phyloP scores from a whole-genome alignment of 179 eudicot genomes.

The Heliamphora pulchella region DNA sequence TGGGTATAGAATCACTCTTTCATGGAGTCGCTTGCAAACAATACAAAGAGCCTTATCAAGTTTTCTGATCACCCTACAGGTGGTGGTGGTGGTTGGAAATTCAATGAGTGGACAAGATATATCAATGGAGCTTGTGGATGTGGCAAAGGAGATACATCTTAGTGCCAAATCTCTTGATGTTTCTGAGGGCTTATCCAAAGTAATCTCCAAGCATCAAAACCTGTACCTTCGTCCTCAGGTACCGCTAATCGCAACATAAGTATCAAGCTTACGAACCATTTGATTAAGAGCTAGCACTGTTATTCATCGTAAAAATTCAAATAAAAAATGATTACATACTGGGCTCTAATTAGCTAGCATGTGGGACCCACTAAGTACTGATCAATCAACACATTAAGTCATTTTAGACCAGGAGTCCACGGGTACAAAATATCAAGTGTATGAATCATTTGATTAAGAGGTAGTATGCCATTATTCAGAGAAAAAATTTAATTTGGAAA shows the following conservation, averaged over 20 bases:
- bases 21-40: conserved; percentile 9
- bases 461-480: too few species aligned
- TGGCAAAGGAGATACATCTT: conserved; percentile 62
- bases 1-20: too few species aligned
- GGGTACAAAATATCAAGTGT: not conserved
- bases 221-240: conserved; percentile 64
- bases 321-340: too few species aligned
- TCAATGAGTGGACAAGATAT: conserved; percentile 72
- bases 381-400: too few species aligned
- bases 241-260: not conserved
- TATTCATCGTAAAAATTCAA: too few species aligned
- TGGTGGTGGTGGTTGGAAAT: conserved; percentile 74
- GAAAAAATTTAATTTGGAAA: too few species aligned
- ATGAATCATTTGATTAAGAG: not conserved
- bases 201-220: conserved; percentile 47
- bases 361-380: too few species aligned
- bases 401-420: too few species aligned
- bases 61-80: conserved; percentile 26
- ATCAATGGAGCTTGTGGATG: conserved; percentile 61
- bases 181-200: conserved; percentile 56
- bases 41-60: not conserved
- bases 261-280: not conserved
- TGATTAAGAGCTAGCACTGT: not conserved
- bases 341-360: too few species aligned
- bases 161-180: conserved; percentile 50